A percentile compares a stretch with the other conserved stretches of the same genome.
These are phyloP conservation scores for Saccharomycopsis fermentans DNA, from an alignment of 805 yeast species.

Conservation along the genomic window DNA sequence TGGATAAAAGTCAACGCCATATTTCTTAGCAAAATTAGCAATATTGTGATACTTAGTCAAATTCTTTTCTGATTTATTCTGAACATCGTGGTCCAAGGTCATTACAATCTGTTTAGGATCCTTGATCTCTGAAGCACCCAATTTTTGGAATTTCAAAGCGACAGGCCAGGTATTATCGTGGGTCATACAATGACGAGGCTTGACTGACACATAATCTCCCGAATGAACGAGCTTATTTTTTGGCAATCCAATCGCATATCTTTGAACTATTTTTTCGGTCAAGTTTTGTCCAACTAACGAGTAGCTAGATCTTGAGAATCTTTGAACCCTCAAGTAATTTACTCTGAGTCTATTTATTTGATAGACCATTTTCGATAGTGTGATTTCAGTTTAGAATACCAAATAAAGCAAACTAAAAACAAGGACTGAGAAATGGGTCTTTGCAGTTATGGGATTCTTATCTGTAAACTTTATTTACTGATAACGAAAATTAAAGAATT, in stretches of 20 bases:
- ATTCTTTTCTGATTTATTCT: constrained; percentile 83
- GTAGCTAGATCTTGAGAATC: background rate
- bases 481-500: too few relatives aligned
- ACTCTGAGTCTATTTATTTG: background rate
- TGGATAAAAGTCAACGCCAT: constrained; percentile 93
- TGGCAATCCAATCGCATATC: constrained; percentile 79
- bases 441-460: too few relatives aligned
- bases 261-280: constrained; percentile 93
- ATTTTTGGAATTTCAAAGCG: constrained; percentile 88
- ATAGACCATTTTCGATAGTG: background rate
- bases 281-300: constrained; percentile 51
- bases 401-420: background rate
- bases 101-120: constrained; percentile 88
- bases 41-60: constrained; percentile 80
- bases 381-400: background rate
- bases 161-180: constrained; percentile 99
- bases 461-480: too few relatives aligned
- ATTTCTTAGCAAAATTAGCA: constrained; percentile 78
- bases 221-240: constrained; percentile 65
- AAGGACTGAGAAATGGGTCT: too few relatives aligned
- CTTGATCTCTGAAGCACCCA: constrained; percentile 78
- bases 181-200: constrained; percentile 97
- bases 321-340: background rate
- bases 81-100: constrained; percentile 97
- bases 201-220: constrained; percentile 92